These are phyloP conservation scores for Gloeophyllum trabeum DNA, from an alignment of 768 basidiomycete species.

Conservation along the genomic window DNA sequence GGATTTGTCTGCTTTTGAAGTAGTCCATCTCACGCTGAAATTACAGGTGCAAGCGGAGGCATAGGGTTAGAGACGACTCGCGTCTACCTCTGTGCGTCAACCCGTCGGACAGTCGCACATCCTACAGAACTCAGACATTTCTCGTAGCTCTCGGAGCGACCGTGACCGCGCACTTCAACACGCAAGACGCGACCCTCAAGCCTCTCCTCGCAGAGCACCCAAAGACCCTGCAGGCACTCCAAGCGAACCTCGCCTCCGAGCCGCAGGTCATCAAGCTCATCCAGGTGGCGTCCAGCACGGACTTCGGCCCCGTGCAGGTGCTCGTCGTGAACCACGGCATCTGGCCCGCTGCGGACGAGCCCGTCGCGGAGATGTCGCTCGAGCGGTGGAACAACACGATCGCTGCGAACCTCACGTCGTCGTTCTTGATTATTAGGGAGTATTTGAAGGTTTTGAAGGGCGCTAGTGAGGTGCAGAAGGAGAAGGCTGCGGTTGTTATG, in stretches of 20 bases:
- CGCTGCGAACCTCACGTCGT: slow-evolving; percentile 50
- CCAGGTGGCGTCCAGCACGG: slow-evolving; percentile 13
- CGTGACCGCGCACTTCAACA: slow-evolving; percentile 65
- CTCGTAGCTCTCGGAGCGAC: slow-evolving; percentile 53
- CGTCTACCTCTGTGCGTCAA: slow-evolving; percentile 42
- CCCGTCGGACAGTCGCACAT: neutral
- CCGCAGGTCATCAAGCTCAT: slow-evolving; percentile 41
- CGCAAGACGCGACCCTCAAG: slow-evolving; percentile 30
- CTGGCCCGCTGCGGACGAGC: slow-evolving; percentile 31
- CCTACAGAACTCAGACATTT: neutral
- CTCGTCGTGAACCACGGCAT: slow-evolving; percentile 53
- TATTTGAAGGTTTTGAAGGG: slow-evolving; percentile 36
- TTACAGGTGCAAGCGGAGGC: slow-evolving; percentile 60
- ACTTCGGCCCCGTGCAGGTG: slow-evolving; percentile 44
- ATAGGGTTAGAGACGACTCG: slow-evolving; percentile 57
- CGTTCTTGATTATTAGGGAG: slow-evolving; percentile 57
- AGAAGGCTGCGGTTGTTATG: slow-evolving; percentile 48
- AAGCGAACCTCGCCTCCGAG: slow-evolving; percentile 54
- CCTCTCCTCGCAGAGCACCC: slow-evolving; percentile 27
- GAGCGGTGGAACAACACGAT: slow-evolving; percentile 55
- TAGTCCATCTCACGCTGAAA: neutral
- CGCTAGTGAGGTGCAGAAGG: slow-evolving; percentile 28
- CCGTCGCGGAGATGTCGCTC: slow-evolving; percentile 46
- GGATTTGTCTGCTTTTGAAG: neutral
- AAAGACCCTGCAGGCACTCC: slow-evolving; percentile 19